Evolutionary conservation across 2,329 filamentous ascomycete species (phyloP), one percentile per base, ranked within the genome.

Genomic region (Truncatella angustata): DNA sequence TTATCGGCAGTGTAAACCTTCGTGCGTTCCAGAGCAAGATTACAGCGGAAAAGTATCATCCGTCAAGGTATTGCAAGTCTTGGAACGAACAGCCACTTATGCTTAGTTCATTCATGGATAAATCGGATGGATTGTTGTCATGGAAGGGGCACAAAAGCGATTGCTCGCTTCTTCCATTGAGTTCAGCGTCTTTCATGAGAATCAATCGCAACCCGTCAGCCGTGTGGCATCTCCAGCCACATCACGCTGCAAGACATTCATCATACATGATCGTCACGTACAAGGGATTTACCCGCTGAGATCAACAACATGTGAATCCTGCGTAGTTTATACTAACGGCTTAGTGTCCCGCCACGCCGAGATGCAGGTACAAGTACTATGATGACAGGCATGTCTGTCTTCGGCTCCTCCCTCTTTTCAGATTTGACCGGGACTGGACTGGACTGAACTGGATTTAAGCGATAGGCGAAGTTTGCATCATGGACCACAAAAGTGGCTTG

Each of bases 191-290:
- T n/a, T n/a, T n/a, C n/a, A n/a, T n/a, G n/a, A n/a, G n/a, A n/a
- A n/a, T n/a, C n/a, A n/a, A n/a, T n/a, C n/a, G n/a, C n/a, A n/a
- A n/a, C n/a, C n/a, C n/a, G n/a, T n/a, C n/a, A n/a, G n/a, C n/a
- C n/a, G n/a, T n/a, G 24, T 46, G 43, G 32, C 43, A 16, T 20
- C 16, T 46, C 34, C 43, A 46, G 43, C 43, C 43, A 46, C 43
- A 32, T 35, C 26, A 28, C 20, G 14, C 43, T 28, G 28, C 43
- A 34, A 46, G 43, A 32, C 43, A 46, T 46, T 28, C 16, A 20
- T 14, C 28, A 20, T 16, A 24, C n/a, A 35, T 26, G 43, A 46
- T 46, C 43, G 28, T 11, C 43, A 16, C 20, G n/a, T 16, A 32
- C 28, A 14, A 32, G 28, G 28, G 28, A 32, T 32, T 7, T 14